Conservation (phyloP, 768 basidiomycete genomes). For the Serendipita sp. region DNA sequence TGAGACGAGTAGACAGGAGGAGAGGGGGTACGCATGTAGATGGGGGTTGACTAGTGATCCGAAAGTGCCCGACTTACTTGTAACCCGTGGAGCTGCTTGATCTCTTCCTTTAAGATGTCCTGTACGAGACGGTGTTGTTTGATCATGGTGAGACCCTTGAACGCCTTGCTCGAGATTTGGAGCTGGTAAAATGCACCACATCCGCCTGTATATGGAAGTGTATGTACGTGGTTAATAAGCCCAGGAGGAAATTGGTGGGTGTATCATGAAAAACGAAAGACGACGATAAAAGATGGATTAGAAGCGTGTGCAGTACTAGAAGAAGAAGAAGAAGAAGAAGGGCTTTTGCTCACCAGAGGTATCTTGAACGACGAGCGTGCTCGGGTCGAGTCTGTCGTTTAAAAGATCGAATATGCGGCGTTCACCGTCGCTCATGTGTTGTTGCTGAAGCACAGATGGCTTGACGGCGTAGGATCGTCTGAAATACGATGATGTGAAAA, state of each 20-base stretch:
- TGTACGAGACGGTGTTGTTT: conserved; percentile 93
- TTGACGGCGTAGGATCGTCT: conserved; percentile 1
- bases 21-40: no score
- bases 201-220: conserved; percentile 41
- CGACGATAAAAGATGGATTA: conserved; percentile 5
- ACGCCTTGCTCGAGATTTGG: conserved; percentile 64
- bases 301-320: neutral
- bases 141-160: conserved; percentile 71
- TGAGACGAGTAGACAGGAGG: no score
- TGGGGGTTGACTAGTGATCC: no score
- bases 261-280: neutral
- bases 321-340: neutral
- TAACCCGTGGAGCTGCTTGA: conserved; percentile 81
- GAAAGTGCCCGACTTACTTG: conserved; percentile 67
- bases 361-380: conserved; percentile 75
- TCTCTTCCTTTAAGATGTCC: conserved; percentile 71
- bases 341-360: conserved; percentile 56
- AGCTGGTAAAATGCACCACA: conserved; percentile 98
- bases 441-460: neutral
- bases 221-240: no score
- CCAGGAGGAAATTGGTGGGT: neutral
- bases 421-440: conserved; percentile 48
- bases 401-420: conserved; percentile 57
- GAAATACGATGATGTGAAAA: neutral
- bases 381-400: conserved; percentile 56